Evolutionary conservation across 2,329 filamentous ascomycete genomes (phyloP).

Genomic region (Exophiala sideris): DNA sequence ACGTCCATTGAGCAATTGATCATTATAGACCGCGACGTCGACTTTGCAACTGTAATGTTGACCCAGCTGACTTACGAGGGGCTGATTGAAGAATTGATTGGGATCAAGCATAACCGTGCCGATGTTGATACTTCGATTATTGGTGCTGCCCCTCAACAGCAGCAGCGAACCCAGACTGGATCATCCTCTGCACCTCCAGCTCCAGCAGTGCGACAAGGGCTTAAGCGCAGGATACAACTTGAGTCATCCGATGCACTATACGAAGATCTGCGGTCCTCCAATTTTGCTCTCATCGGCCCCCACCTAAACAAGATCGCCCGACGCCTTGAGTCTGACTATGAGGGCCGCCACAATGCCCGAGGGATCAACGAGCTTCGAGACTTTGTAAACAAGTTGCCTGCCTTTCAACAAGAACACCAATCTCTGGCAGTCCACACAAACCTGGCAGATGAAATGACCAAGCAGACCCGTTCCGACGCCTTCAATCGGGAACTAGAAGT

Average conservation of each 20-base stretch:
- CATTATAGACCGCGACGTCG: conserved; percentile 91
- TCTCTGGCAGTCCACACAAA: conserved; percentile 89
- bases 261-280: conserved; percentile 80
- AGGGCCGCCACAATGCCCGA: conserved; percentile 79
- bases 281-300: conserved; percentile 90
- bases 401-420: conserved; percentile 88
- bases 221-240: conserved; percentile 82
- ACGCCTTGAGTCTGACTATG: conserved; percentile 80
- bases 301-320: conserved; percentile 87
- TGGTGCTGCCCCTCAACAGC: conserved; percentile 58
- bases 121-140: conserved; percentile 90
- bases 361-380: conserved; percentile 88
- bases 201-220: conserved; percentile 55
- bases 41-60: conserved; percentile 85
- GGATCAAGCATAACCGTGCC: conserved; percentile 86
- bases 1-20: conserved; percentile 85
- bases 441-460: conserved; percentile 92
- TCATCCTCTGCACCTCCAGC: conserved; percentile 54
- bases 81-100: conserved; percentile 87
- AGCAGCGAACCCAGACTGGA: conserved; percentile 50
- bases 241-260: conserved; percentile 89
- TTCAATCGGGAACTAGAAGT: conserved; percentile 88
- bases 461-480: conserved; percentile 81
- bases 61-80: conserved; percentile 97
- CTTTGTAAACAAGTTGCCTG: conserved; percentile 89